Base-by-base conservation (phyloP, 257 asterid species). In the Cinchona pubescens region DNA sequence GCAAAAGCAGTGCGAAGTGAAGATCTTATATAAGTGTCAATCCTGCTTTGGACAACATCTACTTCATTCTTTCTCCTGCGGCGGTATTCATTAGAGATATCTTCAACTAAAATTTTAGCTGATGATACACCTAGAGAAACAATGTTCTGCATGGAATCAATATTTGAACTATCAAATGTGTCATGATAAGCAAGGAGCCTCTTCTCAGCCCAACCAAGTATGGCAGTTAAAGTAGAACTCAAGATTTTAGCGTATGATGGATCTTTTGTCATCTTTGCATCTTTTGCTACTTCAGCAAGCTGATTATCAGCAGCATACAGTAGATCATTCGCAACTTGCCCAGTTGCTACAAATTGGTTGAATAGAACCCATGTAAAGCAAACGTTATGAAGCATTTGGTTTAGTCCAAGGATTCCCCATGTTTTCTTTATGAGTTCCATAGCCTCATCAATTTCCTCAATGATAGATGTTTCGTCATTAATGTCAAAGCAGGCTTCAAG, bases 1-100 rank as follows among this genome's bases (percentile, higher is more conserved):
- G 99, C 99, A 87, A 95, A 95, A 73, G 96, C 97, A 72, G 99
- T 95, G 83, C 97, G 98, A 48, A 95, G 96, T 27, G 98, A 95
- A 53, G 99, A 95, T 86, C 97, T 87, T 67, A 95, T 91, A 77
- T 95, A 95, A 79, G 97, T 92, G 76, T 95, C 99, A 19, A 95
- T 95, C 90, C 98, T 87, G 88, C 90, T 88, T 64, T 89, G 94
- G 73, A 90, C 90, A 81, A 95, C 97, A 73, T 92, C 96, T 77
- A 89, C 94, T 83, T 95, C 97, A 74, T 86, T 88, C 83, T 95
- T 95, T 71, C 97, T 89, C 79, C 98, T 83, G 46, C 98, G 88
- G 7, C 97, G 96, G 67, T 92, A 92, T 86, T 95, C 99, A 73
- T 88, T 95, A 46, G 98, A 92, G 69, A 95, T 92, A 84, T 95